These are phyloP conservation scores for Paecilomyces dactylethromorphus DNA, from an alignment of 2,329 filamentous ascomycete species.

Conservation along the genomic window DNA sequence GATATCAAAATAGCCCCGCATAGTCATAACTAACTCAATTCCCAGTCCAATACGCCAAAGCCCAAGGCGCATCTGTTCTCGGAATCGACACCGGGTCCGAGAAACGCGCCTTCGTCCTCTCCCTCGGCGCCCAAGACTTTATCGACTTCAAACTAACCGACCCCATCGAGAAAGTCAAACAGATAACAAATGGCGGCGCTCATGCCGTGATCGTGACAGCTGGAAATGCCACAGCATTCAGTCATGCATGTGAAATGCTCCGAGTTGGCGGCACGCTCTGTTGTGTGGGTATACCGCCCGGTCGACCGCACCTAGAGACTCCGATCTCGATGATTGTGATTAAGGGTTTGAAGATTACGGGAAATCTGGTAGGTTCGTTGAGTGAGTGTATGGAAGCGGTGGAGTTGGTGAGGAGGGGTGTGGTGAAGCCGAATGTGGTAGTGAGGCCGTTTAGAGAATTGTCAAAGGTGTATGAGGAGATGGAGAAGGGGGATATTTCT, in stretches of 20 bases:
- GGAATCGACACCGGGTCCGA: conserved; percentile 34
- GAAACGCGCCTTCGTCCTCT: conserved; percentile 33
- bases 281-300: conserved; percentile 39
- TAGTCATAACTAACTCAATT: neutral
- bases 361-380: conserved; percentile 39
- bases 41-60: conserved; percentile 39
- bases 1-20: neutral
- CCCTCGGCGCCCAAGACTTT: conserved; percentile 34
- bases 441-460: conserved; percentile 38
- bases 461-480: conserved; percentile 36
- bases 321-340: conserved; percentile 40
- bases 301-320: conserved; percentile 32
- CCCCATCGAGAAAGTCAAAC: conserved; percentile 25
- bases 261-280: conserved; percentile 37
- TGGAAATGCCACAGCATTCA: conserved; percentile 35
- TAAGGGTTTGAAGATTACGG: conserved; percentile 37
- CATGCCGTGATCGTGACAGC: conserved; percentile 39
- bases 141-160: conserved; percentile 34
- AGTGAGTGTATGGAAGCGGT: conserved; percentile 43
- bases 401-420: conserved; percentile 34
- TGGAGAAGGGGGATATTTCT: conserved; percentile 39
- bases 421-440: conserved; percentile 36
- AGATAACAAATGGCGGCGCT: conserved; percentile 34
- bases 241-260: conserved; percentile 38
- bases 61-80: conserved; percentile 36